Evolutionary conservation across 805 yeast species (phyloP).

Genomic region (Candida stauntonica): DNA sequence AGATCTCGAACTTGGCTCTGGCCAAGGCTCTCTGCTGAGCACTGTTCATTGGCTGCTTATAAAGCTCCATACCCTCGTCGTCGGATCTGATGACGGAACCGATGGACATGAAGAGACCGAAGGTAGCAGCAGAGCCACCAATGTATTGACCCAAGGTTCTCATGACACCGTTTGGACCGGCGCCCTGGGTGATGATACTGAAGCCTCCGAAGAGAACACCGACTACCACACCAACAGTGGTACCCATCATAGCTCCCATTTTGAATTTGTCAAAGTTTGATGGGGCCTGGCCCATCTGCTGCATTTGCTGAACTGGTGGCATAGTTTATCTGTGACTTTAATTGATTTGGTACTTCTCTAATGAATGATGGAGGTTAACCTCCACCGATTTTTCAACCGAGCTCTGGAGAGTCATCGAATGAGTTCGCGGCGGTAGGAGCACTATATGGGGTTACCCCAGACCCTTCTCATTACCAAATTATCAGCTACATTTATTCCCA

Average conservation of each 20-base stretch:
- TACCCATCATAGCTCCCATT: constrained; percentile 98
- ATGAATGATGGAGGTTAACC: not conserved
- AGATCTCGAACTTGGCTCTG: constrained; percentile 37
- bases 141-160: constrained; percentile 95
- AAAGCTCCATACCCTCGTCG: constrained; percentile 35
- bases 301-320: constrained; percentile 65
- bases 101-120: constrained; percentile 93
- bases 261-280: constrained; percentile 94
- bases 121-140: constrained; percentile 94
- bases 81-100: constrained; percentile 91
- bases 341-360: not conserved
- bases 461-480: no score
- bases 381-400: not conserved
- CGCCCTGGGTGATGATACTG: constrained; percentile 86
- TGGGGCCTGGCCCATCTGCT: constrained; percentile 52
- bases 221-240: constrained; percentile 77
- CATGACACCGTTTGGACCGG: constrained; percentile 98
- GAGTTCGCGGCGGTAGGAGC: constrained; percentile 2
- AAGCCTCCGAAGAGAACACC: constrained; percentile 94
- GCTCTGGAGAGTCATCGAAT: not conserved
- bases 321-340: constrained; percentile 5
- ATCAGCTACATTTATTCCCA: not conserved
- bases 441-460: no score
- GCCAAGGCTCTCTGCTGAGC: constrained; percentile 38
- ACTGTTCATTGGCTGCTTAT: constrained; percentile 28